Evolutionary conservation across 441 rosid species (phyloP), one percentile per base, ranked within the genome.

Genomic region (Breynia disticha): DNA sequence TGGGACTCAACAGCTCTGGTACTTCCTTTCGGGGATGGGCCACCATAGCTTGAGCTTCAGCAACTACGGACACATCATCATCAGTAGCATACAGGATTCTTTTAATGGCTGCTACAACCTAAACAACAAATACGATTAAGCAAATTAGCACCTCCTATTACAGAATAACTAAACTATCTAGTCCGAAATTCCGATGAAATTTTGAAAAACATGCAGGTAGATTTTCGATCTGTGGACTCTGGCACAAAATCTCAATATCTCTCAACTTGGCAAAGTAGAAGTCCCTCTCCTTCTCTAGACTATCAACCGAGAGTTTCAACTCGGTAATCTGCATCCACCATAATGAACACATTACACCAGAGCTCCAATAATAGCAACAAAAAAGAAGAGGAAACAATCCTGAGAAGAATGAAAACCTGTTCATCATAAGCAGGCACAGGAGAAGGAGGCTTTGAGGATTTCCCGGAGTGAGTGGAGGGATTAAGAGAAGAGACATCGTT

Each of bases 221-320:
- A 65, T 73, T 63, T 49, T 93, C 90, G 11, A 83, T 68, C 69
- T 64, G 81, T 1, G 80, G 83, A 51, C 71, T 80, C 69, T 87
- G 94, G 71, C 95, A 87, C 69, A 93, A 57, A 48, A 89, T 84
- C 80, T 89, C 95, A 2, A 93, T 81, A 56, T 89, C 97, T 71
- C 97, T 78, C 47, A 93, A 71, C 72, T 87, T 93, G 4, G 75
- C 83, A 54, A 93, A 89, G 67, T 93, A 93, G 74, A 84, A 93
- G 67, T 93, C 97, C 69, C 99, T 79, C 71, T 93, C 97, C 69
- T 93, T 93, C 67, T 93, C 99, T 44, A 93, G 90, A 68, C 89
- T 84, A 67, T 93, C 99, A 19, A 93, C 84, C 46, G 83, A 83
- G 17, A 93, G 75, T 81, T 93, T 93, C 80, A 93, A 56, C 65